phyloP scores from a whole-genome alignment of 345 rosid species.

The Populus nigra region DNA sequence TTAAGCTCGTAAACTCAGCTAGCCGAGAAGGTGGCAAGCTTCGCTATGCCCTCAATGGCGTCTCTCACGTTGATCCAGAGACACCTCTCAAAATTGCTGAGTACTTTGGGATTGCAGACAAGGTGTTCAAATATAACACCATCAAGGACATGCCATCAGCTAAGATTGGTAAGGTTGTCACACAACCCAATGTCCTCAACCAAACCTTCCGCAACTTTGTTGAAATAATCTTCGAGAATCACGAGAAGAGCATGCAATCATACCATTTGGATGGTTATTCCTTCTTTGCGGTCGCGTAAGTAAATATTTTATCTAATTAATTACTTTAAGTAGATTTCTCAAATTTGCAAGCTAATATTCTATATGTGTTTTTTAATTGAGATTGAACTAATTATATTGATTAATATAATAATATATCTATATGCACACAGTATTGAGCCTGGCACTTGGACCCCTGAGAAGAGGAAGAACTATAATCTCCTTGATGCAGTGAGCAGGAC shows the following conservation, averaged over 20 bases:
- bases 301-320: not conserved
- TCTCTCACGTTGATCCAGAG: slow-evolving; percentile 15
- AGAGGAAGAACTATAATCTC: slow-evolving; percentile 73
- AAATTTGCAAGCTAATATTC: not conserved
- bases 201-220: slow-evolving; percentile 64
- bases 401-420: not conserved
- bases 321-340: no score
- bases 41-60: slow-evolving; percentile 22
- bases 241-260: slow-evolving; percentile 61
- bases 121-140: slow-evolving; percentile 19
- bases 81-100: slow-evolving; percentile 26
- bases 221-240: slow-evolving; percentile 78
- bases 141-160: slow-evolving; percentile 14
- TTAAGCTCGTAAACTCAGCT: slow-evolving; percentile 11
- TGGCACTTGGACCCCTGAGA: slow-evolving; percentile 74
- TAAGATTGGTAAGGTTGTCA: not conserved
- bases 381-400: not conserved
- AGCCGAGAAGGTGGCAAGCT: slow-evolving; percentile 17
- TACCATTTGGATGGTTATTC: slow-evolving; percentile 68
- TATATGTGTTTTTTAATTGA: no score
- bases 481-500: slow-evolving; percentile 84
- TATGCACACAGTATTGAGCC: slow-evolving; percentile 52
- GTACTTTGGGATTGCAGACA: slow-evolving; percentile 20
- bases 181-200: slow-evolving; percentile 45
- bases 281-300: slow-evolving; percentile 81